Evolutionary conservation across 139 green algal species (phyloP), one percentile per base, ranked within the genome.

Genomic region (Picochlorum costavermella): DNA sequence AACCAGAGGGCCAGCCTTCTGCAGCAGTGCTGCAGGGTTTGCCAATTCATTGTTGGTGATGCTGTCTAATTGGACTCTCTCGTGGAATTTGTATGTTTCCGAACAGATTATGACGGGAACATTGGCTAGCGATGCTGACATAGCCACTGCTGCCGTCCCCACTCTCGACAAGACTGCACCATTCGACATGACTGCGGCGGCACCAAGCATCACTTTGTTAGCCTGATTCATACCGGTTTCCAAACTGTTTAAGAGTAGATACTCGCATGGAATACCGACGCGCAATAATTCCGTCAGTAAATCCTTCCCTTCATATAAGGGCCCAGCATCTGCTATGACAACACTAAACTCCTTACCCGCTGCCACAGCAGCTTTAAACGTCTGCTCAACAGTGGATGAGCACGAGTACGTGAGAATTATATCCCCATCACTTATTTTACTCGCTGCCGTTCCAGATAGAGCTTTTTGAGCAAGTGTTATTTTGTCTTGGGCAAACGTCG

Each of bases 31-130:
- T 26, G 79, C 69, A 6, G 85, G 84, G 71, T 96, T 80, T 14
- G 88, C 86, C 50, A 98, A 80, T 79, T 99, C 94, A 65, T 99
- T 99, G 71, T 84, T 74, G 6, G 88, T 96, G 75, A 98, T 94
- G 56, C 74, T 78, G 73, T 96, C 88, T 55, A 96, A 78, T 81
- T 95, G 84, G 43, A 86, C 80, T 37, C 73, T 71, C 43, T 83
- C 67, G 29, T 76, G 68, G 63, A 99, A 98, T 83, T 98, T 98
- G 84, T 90, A 89, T 28, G 88, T 96, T 77, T 97, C 87, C 66
- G 81, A 92, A 76, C 82, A 93, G 25, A 98, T 80, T 50, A 98
- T 75, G 23, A 97, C 92, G 5, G 92, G 92, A 59, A 93, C 81
- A 53, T 80, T 71, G 25, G 74, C 74, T 10, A 69, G 60, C 3